Evolutionary conservation across 306 rosid genomes (phyloP).

Genomic region (Lathyrus tuberosus): DNA sequence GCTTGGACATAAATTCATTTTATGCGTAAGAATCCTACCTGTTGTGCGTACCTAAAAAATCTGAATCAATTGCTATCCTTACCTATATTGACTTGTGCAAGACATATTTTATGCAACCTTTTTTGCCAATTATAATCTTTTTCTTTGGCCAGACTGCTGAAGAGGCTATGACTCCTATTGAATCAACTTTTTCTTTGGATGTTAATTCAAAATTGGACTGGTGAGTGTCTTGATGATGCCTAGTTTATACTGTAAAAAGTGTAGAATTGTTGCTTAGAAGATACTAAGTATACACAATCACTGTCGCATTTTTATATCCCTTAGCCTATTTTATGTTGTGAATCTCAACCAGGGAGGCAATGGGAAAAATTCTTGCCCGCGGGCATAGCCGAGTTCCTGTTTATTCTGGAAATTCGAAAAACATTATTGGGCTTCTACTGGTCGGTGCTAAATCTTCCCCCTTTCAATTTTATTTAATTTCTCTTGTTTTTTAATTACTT

Average conservation of each 20-base stretch:
- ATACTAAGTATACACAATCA: neutral
- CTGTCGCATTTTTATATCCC: conserved; percentile 3
- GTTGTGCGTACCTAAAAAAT: too few relatives aligned
- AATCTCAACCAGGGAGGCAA: conserved; percentile 83
- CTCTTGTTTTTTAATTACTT: neutral
- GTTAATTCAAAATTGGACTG: conserved; percentile 94
- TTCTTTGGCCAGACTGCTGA: conserved; percentile 75
- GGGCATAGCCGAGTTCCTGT: conserved; percentile 99
- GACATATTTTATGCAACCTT: neutral
- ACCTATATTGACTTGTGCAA: too few relatives aligned
- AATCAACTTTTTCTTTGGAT: conserved; percentile 91
- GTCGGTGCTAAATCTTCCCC: conserved; percentile 49
- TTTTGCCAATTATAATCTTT: neutral
- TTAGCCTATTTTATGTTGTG: conserved; percentile 1
- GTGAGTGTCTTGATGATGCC: conserved; percentile 52
- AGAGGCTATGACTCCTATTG: conserved; percentile 99
- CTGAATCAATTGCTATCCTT: too few relatives aligned
- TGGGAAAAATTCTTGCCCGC: conserved; percentile 95
- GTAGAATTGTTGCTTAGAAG: conserved; percentile 12
- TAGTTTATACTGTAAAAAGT: conserved; percentile 13
- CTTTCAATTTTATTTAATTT: conserved; percentile 14
- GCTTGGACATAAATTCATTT: too few relatives aligned
- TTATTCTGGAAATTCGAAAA: conserved; percentile 87
- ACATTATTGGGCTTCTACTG: conserved; percentile 87
- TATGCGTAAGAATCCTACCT: too few relatives aligned